Conservation (phyloP, 768 basidiomycete species). For the Pseudohyphozyma bogoriensis region DNA sequence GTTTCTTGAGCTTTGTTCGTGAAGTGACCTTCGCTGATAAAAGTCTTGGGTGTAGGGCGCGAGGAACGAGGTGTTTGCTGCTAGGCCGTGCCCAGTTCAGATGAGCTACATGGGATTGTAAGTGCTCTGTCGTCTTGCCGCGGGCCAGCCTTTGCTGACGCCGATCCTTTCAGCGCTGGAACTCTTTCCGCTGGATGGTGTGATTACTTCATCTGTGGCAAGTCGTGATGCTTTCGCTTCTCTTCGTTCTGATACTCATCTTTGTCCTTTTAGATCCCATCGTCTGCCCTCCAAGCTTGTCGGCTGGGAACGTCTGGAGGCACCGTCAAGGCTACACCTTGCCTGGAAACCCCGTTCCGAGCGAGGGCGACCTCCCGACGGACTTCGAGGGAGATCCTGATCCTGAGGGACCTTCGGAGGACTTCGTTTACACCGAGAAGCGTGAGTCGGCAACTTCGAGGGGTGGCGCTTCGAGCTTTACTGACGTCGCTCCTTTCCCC, state of each 20-base stretch:
- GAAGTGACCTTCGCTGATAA: no score
- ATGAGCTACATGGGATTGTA: conserved; percentile 47
- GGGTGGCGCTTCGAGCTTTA: no score
- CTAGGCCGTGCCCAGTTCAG: conserved; percentile 46
- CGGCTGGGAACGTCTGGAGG: conserved; percentile 26
- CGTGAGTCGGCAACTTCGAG: conserved; percentile 1
- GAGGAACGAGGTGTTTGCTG: conserved; percentile 48
- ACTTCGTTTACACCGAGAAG: conserved; percentile 42
- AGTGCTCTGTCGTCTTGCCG: no score
- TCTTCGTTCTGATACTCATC: not conserved
- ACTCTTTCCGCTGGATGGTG: conserved; percentile 42
- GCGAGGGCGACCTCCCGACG: conserved; percentile 4
- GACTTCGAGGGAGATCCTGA: conserved; percentile 40
- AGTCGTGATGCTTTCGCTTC: not conserved
- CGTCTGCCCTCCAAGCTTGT: conserved; percentile 39
- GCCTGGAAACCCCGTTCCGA: not conserved
- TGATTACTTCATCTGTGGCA: conserved; percentile 27
- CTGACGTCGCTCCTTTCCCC: not conserved
- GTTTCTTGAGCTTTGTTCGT: no score
- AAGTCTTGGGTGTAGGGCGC: no score
- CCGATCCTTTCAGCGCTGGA: no score
- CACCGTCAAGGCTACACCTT: conserved; percentile 2
- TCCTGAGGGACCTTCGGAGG: conserved; percentile 40
- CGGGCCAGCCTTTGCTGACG: no score
- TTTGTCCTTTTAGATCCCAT: conserved; percentile 39